Evolutionary conservation across 805 yeast genomes (phyloP).

Genomic region (Pichia thaimueangensis): DNA sequence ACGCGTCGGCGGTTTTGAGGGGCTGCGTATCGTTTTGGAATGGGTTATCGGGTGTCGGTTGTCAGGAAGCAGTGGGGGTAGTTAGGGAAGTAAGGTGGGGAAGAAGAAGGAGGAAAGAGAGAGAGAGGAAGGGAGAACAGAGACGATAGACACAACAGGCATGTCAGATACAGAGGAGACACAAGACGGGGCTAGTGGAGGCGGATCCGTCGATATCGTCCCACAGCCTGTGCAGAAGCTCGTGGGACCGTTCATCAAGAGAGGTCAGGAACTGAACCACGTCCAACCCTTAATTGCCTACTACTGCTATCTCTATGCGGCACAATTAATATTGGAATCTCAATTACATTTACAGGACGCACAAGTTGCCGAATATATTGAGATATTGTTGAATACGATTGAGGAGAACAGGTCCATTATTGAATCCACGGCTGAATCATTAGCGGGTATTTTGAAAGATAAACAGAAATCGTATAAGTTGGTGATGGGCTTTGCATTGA

Average conservation of each 20-base stretch:
- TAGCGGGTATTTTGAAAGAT: slow-evolving; percentile 49
- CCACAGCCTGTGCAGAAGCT: slow-evolving; percentile 31
- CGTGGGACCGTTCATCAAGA: slow-evolving; percentile 41
- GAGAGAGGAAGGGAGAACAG: background rate
- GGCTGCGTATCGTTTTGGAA: too few species aligned
- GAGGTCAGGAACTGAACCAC: slow-evolving; percentile 50
- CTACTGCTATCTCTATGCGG: slow-evolving; percentile 65
- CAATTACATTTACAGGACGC: slow-evolving; percentile 52
- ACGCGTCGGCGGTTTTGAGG: background rate
- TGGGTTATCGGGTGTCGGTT: too few species aligned
- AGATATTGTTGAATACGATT: slow-evolving; percentile 59
- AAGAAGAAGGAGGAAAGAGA: background rate
- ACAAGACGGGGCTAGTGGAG: background rate
- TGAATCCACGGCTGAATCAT: slow-evolving; percentile 32
- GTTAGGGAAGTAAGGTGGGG: too few species aligned
- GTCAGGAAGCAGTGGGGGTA: too few species aligned
- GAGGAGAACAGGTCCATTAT: slow-evolving; percentile 47
- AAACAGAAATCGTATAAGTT: slow-evolving; percentile 52
- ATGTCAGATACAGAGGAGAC: background rate
- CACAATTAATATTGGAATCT: slow-evolving; percentile 59
- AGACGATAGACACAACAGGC: background rate
- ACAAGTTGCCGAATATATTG: slow-evolving; percentile 54
- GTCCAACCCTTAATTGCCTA: slow-evolving; percentile 67
- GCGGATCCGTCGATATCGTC: background rate
- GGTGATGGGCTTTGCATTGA: slow-evolving; percentile 49